Base-by-base conservation (phyloP, 2,329 filamentous ascomycete genomes). In the Achaetomium macrosporum region DNA sequence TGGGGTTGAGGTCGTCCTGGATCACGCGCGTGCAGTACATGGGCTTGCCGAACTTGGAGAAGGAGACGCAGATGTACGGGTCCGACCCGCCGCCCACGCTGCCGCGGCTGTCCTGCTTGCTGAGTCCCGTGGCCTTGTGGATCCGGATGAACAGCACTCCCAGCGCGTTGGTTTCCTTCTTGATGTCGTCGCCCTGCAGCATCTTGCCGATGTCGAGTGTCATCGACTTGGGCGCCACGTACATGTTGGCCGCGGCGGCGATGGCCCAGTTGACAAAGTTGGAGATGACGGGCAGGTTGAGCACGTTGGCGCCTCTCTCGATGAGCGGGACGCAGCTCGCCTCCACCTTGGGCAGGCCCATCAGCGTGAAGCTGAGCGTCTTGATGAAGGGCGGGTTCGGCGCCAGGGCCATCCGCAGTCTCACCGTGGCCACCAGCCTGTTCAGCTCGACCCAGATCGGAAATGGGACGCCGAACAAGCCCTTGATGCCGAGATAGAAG, bases 181-280 rank as follows among this genome's bases (percentile, higher is more conserved):
- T 85, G 63, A 97, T 87, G 64, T 90, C 85, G 62, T 97, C 92
- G 16, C 92, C 93, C 65, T 90, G 86, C 3, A 97, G 79, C 74
- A 97, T 87, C 67, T 91, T 91, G 62, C 88, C 83, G 67, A 97
- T 79, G 63, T 99, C 92, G 43, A 97, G 78, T 0, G 89, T 90
- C 85, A 97, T 85, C 11, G 86, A 93, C 71, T 96, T 96, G 9
- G 92, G 92, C 2, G 92, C 92, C 25, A 96, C 90, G 58, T 96
- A 96, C 80, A 96, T 87, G 65, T 84, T 87, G 2, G 87, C 87
- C 0, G 91, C 90, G 0, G 93, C 84, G 36, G 84, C 84, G 62
- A 97, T 95, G 5, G 92, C 90, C 72, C 91, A 96, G 70, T 96
- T 96, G 69, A 96, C 92, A 65, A 99, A 97, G 63, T 95, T 95